Base-by-base conservation (phyloP, 495 filamentous ascomycete genomes). In the Penicillium diatomitis region DNA sequence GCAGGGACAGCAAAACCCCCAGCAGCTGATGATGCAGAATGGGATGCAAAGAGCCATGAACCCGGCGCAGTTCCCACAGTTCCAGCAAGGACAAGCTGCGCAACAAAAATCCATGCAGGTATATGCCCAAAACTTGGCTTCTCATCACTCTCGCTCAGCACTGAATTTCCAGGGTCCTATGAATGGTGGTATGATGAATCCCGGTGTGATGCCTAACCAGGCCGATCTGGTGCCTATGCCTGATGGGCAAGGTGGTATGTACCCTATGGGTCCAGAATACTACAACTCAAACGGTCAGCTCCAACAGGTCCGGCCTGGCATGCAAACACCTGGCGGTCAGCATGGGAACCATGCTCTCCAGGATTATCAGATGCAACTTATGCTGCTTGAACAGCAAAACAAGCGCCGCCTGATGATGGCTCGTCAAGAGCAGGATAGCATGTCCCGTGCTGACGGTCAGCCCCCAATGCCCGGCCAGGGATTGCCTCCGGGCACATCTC, bases 361-460 rank as follows among this genome's bases (percentile, higher is more conserved):
- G 64, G 94, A 97, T 65, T 97, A 98, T 67, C 92, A 98, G 70
- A 96, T 96, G 92, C 92, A 98, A 61, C 74, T 98, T 62, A 96
- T 97, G 92, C 67, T 98, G 47, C 82, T 98, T 37, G 92, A 98
- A 67, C 92, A 98, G 70, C 92, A 98, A 66, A 98, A 97, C 58
- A 98, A 97, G 78, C 92, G 91, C 61, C 77, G 92, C 27, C 72
- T 98, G 58, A 84, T 96, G 78, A 94, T 96, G 90, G 92, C 92
- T 49, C 84, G 92, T 38, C 88, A 95, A 68, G 92, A 97, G 66
- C 91, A 96, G 69, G 90, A 96, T 55, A 86, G 70, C 53, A 82
- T 86, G 66, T 70, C 74, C 38, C 76, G 81, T 29, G 61, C 70
- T 54, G 82, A 82, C 48, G 79, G 79, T 49, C 74, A 78, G 49